Evolutionary conservation across 2,329 filamentous ascomycete genomes (phyloP), one percentile per base, ranked within the genome.

Genomic region (Neonectria neomacrospora): DNA sequence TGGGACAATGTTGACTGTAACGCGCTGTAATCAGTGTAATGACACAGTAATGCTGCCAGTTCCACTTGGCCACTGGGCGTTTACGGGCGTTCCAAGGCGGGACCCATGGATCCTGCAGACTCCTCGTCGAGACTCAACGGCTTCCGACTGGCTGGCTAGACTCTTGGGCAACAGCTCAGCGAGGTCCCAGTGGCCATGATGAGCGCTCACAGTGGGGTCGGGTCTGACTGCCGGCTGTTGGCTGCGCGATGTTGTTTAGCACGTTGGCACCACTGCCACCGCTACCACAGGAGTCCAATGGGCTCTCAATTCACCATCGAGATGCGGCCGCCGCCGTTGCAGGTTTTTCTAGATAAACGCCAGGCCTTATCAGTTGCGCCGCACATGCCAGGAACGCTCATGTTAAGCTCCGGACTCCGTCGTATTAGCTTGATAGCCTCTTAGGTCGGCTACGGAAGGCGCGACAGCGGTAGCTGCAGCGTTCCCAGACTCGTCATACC

Each of bases 401-500:
- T 56, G 57, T 48, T 54, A 64, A 64, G 56, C 51, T 55, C 42
- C 22, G 26, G 20, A 39, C 10, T 55, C 42, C 30, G 41, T 54
- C 34, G 37, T 39, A 8, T 41, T 41, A 41, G 30, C 30, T 32
- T 11, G 30, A 32, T 12, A 9, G 37, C n/a, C 37, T 41, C 16
- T 5, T 41, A 41, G 60, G 39, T 50, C 54, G 60, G 54, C 48
- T 54, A 41, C 48, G 54, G 60, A 51, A 63, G 50, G 54, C 34
- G 60, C 30, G 54, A 37, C 60, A 20, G n/a, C 9, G n/a, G 20
- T 48, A 63, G 67, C 41, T 54, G 53, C 63, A 72, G 68, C 70
- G 68, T 67, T 54, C 34, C 54, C 55, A 42, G 47, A 57, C 54
- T 58, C 54, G 60, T 70, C 70, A 65, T 70, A 71, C 69, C 66